Evolutionary conservation across 148 eudicot genomes (phyloP), one percentile per base, ranked within the genome.

Genomic region (Cornus kousa): DNA sequence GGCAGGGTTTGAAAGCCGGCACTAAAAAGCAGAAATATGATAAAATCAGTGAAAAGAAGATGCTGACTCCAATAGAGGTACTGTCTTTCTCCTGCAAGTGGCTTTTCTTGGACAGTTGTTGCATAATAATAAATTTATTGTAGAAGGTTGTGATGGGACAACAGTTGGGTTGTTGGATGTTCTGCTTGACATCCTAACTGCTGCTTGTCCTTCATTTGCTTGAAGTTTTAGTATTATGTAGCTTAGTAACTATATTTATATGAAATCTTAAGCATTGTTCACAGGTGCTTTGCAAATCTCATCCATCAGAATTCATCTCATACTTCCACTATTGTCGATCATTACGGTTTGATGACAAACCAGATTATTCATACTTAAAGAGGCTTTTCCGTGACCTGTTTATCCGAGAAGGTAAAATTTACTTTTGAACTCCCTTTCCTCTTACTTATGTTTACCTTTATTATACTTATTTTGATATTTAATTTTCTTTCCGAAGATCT

Each of bases 1-100:
- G 99, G 99, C 99, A 95, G 81, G 99, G 99, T 75, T 79, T 93
- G 82, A 95, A 88, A 93, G 97, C 99, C 78, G 97, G 97, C 74
- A 93, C 97, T 62, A 95, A 95, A 79, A 95, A 95, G 89, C 99
- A 95, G 87, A 95, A 95, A 82, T 95, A 95, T 72, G 99, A 95
- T 87, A 95, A 84, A 82, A 95, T 95, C 76, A 95, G 97, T 87
- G 99, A 95, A 83, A 95, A 93, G 89, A 95, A 95, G 88, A 95
- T 93, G 97, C 90, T 93, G 76, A 95, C 99, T 46, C 92, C 99
- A 6, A 89, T 93, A 81, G 99, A 95, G 92, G 99, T 93, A 87
- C 23, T 69, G 43, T 55, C 53, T 69, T 5, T 62, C 68, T 67
- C 75, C 32, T 69, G 33, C 11, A 60, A 19, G 40, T 11, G 17